phyloP scores from a whole-genome alignment of 495 filamentous ascomycete genomes.

The Hyaloscypha bicolor region DNA sequence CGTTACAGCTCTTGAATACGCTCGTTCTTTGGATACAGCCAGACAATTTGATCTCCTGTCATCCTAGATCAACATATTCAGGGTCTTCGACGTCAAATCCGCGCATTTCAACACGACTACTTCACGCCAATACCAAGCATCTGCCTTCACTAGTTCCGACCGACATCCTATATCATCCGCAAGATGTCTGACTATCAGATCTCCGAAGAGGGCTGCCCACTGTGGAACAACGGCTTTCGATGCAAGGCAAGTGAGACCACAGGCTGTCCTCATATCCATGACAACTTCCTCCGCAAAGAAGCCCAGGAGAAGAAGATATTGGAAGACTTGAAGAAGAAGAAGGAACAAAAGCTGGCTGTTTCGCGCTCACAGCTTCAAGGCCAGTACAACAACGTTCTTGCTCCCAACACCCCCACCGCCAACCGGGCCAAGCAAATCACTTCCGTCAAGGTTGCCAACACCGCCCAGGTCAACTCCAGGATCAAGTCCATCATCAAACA shows the following conservation, averaged over 20 bases:
- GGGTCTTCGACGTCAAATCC: background rate
- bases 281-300: background rate
- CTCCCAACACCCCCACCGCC: background rate
- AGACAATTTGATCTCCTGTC: background rate
- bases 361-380: background rate
- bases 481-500: background rate
- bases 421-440: background rate
- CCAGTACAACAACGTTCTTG: background rate
- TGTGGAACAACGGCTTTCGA: background rate
- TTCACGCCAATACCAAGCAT: too few relatives aligned
- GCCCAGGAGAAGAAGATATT: background rate
- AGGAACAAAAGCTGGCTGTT: background rate
- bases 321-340: background rate
- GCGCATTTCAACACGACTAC: background rate
- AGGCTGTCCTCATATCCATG: background rate
- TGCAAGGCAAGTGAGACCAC: background rate
- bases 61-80: background rate
- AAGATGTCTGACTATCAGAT: background rate
- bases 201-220: background rate
- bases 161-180: background rate
- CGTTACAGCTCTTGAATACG: background rate
- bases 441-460: background rate
- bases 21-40: background rate
- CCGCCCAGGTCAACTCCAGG: background rate
- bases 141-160: background rate